Evolutionary conservation across 768 basidiomycete genomes (phyloP).

Genomic region (Tulasnella sp.): DNA sequence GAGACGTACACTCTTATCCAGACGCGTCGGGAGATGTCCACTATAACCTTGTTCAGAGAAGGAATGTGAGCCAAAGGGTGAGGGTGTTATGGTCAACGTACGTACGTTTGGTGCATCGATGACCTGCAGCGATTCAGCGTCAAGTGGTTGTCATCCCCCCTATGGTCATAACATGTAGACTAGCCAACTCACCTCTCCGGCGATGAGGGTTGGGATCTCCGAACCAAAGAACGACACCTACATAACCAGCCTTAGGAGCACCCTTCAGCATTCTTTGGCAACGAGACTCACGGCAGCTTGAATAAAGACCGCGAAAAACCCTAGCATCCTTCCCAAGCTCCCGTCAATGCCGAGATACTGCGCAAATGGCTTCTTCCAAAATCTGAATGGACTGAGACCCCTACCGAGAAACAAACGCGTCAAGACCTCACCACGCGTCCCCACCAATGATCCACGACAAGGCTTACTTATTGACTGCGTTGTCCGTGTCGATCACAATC

Average conservation of each 20-base stretch:
- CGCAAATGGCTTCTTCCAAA: constrained; percentile 38
- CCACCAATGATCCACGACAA: neutral
- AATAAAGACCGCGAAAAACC: constrained; percentile 49
- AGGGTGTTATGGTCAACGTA: neutral
- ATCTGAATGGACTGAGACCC: neutral
- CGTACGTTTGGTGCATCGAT: constrained; percentile 3
- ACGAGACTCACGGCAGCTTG: constrained; percentile 32
- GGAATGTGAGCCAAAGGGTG: neutral
- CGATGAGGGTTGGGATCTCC: constrained; percentile 2
- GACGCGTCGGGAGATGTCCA: neutral
- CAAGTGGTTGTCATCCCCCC: too few relatives aligned
- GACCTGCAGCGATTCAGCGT: neutral
- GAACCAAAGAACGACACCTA: constrained; percentile 3
- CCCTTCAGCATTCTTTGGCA: constrained; percentile 19
- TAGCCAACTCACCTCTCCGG: constrained; percentile 8
- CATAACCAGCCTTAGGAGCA: too few relatives aligned
- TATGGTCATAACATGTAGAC: too few relatives aligned
- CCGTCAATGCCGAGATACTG: constrained; percentile 42
- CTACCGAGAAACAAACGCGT: too few relatives aligned
- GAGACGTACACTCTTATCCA: neutral
- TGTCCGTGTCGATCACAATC: neutral
- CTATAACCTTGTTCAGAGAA: neutral
- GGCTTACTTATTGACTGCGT: neutral
- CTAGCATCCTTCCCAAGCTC: constrained; percentile 45
- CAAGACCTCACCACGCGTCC: neutral